Percentiles rank a stretch among this genome's conserved stretches.
phyloP scores from a whole-genome alignment of 2,329 filamentous ascomycete genomes.

The Colletotrichum camelliae region DNA sequence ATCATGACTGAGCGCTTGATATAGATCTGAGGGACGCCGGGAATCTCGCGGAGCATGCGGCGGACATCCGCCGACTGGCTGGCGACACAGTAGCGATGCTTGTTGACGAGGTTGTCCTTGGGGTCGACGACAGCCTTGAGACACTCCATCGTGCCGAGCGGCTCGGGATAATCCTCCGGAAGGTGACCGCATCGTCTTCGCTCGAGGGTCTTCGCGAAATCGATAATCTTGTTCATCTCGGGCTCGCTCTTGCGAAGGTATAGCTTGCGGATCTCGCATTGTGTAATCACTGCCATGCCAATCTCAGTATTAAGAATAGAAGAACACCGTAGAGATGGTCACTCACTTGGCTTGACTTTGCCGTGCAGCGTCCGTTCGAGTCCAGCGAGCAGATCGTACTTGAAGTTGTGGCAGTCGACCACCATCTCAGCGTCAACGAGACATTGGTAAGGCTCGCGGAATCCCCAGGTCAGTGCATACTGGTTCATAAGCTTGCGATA shows the following conservation, averaged over 20 bases:
- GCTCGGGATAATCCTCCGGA: constrained; percentile 72
- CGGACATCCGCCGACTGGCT: constrained; percentile 72
- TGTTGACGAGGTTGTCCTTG: constrained; percentile 74
- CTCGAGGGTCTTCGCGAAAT: constrained; percentile 74
- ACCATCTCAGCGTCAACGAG: constrained; percentile 88
- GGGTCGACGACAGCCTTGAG: constrained; percentile 78
- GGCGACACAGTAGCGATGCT: constrained; percentile 80
- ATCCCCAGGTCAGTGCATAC: constrained; percentile 85
- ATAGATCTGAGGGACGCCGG: constrained; percentile 79
- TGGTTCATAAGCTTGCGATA: constrained; percentile 89
- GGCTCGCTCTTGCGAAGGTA: constrained; percentile 67
- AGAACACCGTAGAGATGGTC: not conserved
- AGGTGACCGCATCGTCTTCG: constrained; percentile 80
- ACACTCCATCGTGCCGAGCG: constrained; percentile 73
- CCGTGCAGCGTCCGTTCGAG: constrained; percentile 86
- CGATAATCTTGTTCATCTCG: constrained; percentile 65
- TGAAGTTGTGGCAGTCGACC: constrained; percentile 79
- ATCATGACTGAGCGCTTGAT: constrained; percentile 79
- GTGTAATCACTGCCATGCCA: constrained; percentile 69
- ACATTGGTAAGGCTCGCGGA: constrained; percentile 94
- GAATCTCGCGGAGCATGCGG: constrained; percentile 66
- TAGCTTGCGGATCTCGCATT: constrained; percentile 81
- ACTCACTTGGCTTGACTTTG: constrained; percentile 79
- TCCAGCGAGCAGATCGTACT: constrained; percentile 83
- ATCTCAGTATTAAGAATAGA: not conserved